Evolutionary conservation across 805 yeast species (phyloP).

Genomic region (Hyphopichia homilentoma): DNA sequence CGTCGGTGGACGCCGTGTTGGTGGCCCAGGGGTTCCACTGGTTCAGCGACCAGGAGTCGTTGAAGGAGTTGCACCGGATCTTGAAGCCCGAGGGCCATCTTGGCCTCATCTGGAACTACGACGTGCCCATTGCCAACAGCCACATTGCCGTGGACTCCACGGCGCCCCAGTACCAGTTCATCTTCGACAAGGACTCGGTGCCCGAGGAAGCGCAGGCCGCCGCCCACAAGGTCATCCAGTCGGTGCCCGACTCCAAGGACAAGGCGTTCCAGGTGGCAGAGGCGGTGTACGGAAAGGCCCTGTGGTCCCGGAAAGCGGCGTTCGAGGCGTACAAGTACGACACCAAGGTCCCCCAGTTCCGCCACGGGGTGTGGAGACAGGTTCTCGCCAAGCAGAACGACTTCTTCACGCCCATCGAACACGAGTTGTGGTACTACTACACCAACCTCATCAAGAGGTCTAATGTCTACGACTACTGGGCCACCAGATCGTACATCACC

Average conservation of each 20-base stretch:
- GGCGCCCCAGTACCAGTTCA: slow-evolving; percentile 6
- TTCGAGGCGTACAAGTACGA: slow-evolving; percentile 35
- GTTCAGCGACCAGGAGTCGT: slow-evolving; percentile 50
- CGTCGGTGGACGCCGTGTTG: slow-evolving; percentile 45
- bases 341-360: slow-evolving; percentile 52
- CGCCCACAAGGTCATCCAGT: neutral
- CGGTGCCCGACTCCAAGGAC: neutral
- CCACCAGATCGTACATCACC: slow-evolving; percentile 53
- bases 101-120: slow-evolving; percentile 61
- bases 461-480: slow-evolving; percentile 48
- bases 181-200: slow-evolving; percentile 3
- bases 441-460: slow-evolving; percentile 27
- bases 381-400: slow-evolving; percentile 26
- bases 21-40: slow-evolving; percentile 66
- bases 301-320: slow-evolving; percentile 37
- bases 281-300: slow-evolving; percentile 16
- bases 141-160: slow-evolving; percentile 3
- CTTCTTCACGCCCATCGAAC: slow-evolving; percentile 37
- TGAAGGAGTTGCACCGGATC: slow-evolving; percentile 49
- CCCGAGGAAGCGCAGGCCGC: slow-evolving; percentile 7
- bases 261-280: slow-evolving; percentile 5
- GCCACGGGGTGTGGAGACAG: slow-evolving; percentile 45
- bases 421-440: slow-evolving; percentile 30
- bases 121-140: slow-evolving; percentile 16
- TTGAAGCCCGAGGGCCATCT: slow-evolving; percentile 46